Evolutionary conservation across 192 early-diverging fungal species (phyloP), one percentile per base, ranked within the genome.

Genomic region (Ambispora gerdemannii): DNA sequence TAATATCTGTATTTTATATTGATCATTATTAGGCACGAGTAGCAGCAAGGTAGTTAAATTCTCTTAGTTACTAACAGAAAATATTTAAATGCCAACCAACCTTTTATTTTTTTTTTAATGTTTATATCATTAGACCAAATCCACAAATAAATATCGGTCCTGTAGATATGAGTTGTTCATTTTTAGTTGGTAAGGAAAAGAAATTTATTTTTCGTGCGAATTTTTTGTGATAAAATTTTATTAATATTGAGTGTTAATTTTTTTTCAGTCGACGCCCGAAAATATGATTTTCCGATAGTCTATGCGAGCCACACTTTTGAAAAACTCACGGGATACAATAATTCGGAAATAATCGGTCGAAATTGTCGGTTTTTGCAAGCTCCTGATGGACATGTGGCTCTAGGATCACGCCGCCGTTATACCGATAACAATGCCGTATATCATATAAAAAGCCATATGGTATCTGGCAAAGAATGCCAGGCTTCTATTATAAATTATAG

Each of bases 401-500:
- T 74, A 19, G 87, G 87, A 11, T 75, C 80, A 0, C 36, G 63
- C 6, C 79, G 87, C 31, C 65, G 78, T 59, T 84, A 81, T 56
- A 82, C 82, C 0, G 87, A 89, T 65, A 85, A 89, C 62, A 72
- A 70, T 13, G 74, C 86, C 0, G 84, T 88, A 0, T 77, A 75
- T 50, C 77, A 84, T 71, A 80, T 90, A 17, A 80, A 81, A 25
- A 79, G 78, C 17, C 73, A 76, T 25, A 73, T 87, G 59, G 51
- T 77, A 1, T 61, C 75, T 6, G 73, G 80, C 7, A 81, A 88
- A 47, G 89, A 90, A 77, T 84, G 80, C 31, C 89, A 90, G 63
- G 83, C 84, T 33, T 82, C 81, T 7, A 75, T 89, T 17, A 85
- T 90, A 27, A 90, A 90, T 71, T 90, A 90, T 74, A 75, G 83